phyloP scores from a whole-genome alignment of 2,329 filamentous ascomycete species.

The Pseudogymnoascus sp. region DNA sequence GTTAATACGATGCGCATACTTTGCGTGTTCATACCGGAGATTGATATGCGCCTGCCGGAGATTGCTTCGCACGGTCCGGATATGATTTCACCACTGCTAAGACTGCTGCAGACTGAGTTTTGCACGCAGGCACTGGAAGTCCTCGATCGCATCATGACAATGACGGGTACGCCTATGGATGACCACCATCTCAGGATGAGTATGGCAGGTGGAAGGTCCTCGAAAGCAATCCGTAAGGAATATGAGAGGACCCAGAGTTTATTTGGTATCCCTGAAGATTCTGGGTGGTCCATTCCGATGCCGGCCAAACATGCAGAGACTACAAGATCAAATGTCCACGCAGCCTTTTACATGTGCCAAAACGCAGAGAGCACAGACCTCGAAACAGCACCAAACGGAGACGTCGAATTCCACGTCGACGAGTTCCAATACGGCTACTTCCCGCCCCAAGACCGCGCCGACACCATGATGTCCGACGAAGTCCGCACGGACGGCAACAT shows the following conservation, averaged over 20 bases:
- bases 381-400: slow-evolving; percentile 63
- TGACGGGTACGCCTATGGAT: slow-evolving; percentile 86
- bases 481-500: slow-evolving; percentile 60
- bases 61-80: slow-evolving; percentile 88
- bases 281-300: slow-evolving; percentile 91
- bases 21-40: slow-evolving; percentile 73
- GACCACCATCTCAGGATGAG: slow-evolving; percentile 95
- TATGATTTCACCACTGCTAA: slow-evolving; percentile 83
- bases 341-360: slow-evolving; percentile 90
- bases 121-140: slow-evolving; percentile 89
- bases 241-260: slow-evolving; percentile 90
- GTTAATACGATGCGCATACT: slow-evolving; percentile 87
- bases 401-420: slow-evolving; percentile 85
- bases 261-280: slow-evolving; percentile 92
- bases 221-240: slow-evolving; percentile 79
- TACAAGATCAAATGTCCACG: slow-evolving; percentile 87
- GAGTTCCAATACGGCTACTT: slow-evolving; percentile 64
- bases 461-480: slow-evolving; percentile 84
- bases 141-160: slow-evolving; percentile 88
- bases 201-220: slow-evolving; percentile 76
- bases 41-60: slow-evolving; percentile 87
- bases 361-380: slow-evolving; percentile 49
- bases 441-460: slow-evolving; percentile 48
- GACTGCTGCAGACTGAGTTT: slow-evolving; percentile 84
- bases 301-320: slow-evolving; percentile 81